These are phyloP conservation scores for Dioscorea alata DNA, from an alignment of 106 monocot species.

Conservation along the genomic window DNA sequence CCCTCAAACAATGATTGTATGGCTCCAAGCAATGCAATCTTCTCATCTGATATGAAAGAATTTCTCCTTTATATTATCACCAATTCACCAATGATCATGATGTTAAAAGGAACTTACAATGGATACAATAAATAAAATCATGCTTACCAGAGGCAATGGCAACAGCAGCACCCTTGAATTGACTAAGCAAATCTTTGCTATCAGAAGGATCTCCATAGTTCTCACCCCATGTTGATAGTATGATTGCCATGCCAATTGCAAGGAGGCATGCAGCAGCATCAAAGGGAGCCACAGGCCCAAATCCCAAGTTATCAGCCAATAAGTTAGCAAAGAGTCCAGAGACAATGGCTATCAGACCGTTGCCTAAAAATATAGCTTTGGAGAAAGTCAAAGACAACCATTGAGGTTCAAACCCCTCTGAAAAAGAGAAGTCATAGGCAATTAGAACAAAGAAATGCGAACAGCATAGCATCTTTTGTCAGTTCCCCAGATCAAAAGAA, in stretches of 20 bases:
- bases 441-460: constrained; percentile 4
- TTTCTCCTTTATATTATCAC: constrained; percentile 1
- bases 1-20: constrained; percentile 98
- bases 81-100: not conserved
- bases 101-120: not conserved
- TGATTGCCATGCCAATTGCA: constrained; percentile 92
- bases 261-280: constrained; percentile 96
- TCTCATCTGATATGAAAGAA: constrained; percentile 66
- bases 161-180: constrained; percentile 79
- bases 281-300: constrained; percentile 94
- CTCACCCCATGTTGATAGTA: constrained; percentile 84
- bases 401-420: constrained; percentile 97
- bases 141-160: constrained; percentile 92
- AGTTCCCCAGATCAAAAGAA: no score
- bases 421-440: not conserved
- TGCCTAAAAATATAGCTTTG: constrained; percentile 98
- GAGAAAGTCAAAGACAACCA: constrained; percentile 98
- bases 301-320: constrained; percentile 74
- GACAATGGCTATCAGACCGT: constrained; percentile 87
- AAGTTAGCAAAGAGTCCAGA: constrained; percentile 81
- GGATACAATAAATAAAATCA: not conserved
- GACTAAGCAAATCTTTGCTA: constrained; percentile 66
- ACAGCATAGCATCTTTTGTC: no score
- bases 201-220: constrained; percentile 97
- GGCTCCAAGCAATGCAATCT: constrained; percentile 94